Conservation (phyloP, 2,329 filamentous ascomycete species). For the Grosmannia penicillata region DNA sequence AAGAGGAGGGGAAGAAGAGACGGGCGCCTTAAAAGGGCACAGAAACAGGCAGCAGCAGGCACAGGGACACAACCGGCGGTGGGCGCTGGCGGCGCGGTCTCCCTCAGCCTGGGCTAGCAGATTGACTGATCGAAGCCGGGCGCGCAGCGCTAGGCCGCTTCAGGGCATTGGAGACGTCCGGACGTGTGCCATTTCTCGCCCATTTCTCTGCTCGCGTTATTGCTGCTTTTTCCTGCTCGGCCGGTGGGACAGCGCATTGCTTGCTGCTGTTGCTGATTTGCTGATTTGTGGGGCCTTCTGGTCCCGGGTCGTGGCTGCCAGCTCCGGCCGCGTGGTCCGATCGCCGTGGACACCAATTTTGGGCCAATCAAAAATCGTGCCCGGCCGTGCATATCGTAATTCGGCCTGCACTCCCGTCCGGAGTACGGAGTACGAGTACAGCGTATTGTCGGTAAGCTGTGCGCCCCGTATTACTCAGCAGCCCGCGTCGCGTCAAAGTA, state of each 20-base stretch:
- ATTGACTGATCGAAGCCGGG: conserved; percentile 5
- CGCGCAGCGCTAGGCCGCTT: conserved; percentile 4
- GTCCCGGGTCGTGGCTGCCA: not conserved
- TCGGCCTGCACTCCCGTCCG: too few relatives aligned
- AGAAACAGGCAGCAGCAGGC: not conserved
- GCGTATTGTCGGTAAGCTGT: too few relatives aligned
- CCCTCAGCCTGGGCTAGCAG: conserved; percentile 1
- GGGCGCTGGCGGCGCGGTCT: not conserved
- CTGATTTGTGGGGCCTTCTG: not conserved
- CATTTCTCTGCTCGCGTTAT: not conserved
- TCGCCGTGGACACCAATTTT: conserved; percentile 1
- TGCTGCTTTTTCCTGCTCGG: not conserved
- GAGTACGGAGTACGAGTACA: too few relatives aligned
- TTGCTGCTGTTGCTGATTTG: conserved; percentile 1
- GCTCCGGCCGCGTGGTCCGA: not conserved
- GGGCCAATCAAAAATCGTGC: conserved; percentile 8
- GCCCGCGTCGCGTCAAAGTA: too few relatives aligned
- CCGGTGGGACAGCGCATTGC: not conserved
- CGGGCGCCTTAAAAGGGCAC: conserved; percentile 4
- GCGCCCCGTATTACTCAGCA: too few relatives aligned
- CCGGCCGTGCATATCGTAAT: too few relatives aligned
- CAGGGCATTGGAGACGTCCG: too few relatives aligned
- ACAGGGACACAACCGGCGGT: not conserved
- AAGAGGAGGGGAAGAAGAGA: not conserved
- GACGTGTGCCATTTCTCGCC: too few relatives aligned